A percentile compares a stretch with the other conserved stretches of the same genome.
phyloP scores from a whole-genome alignment of 768 basidiomycete genomes.

The Tylopilus cervinicoccineus region DNA sequence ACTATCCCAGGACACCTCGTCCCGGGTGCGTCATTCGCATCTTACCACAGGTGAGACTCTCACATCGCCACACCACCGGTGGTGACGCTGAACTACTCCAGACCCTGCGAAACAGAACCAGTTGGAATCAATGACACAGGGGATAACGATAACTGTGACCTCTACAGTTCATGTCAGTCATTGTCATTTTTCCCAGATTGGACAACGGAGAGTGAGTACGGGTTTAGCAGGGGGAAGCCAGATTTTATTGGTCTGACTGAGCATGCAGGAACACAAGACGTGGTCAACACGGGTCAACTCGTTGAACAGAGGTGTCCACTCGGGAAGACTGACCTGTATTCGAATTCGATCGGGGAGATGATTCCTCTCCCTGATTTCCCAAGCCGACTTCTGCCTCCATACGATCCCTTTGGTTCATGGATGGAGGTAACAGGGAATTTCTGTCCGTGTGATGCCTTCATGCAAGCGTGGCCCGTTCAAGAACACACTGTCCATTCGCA shows the following conservation, averaged over 20 bases:
- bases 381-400: not conserved
- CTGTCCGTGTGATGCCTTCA: not conserved
- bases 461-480: not conserved
- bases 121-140: not conserved
- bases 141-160: not conserved
- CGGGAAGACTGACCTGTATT: no score
- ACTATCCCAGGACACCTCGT: not conserved
- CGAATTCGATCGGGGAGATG: not conserved
- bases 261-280: not conserved
- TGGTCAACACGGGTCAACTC: not conserved
- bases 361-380: not conserved
- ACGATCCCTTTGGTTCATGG: not conserved
- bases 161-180: not conserved
- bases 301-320: not conserved
- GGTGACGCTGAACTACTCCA: not conserved
- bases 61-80: not conserved
- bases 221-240: not conserved
- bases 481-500: no score
- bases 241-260: not conserved
- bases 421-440: not conserved
- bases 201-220: slow-evolving; percentile 2
- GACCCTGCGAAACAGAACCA: not conserved
- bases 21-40: not conserved
- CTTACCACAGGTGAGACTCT: not conserved
- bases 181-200: not conserved